Conservation (phyloP, 2,329 filamentous ascomycete genomes). For the Tympanopsis confertula region DNA sequence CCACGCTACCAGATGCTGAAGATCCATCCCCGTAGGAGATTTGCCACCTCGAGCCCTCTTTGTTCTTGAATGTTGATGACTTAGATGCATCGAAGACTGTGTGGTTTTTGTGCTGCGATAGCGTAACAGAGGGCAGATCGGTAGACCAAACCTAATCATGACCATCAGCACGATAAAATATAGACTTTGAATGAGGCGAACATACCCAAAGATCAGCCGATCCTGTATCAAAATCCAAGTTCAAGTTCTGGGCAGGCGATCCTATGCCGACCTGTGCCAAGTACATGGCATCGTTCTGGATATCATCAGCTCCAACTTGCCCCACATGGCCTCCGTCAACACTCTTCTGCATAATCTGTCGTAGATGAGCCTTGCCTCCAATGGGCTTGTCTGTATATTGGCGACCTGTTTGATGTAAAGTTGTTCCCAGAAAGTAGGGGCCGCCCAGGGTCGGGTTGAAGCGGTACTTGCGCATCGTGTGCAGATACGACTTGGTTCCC, state of each 20-base stretch:
- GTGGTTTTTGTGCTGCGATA: slow-evolving; percentile 24
- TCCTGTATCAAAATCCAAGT: slow-evolving; percentile 60
- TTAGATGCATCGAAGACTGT: slow-evolving; percentile 46
- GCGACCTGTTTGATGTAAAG: slow-evolving; percentile 33
- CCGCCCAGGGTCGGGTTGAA: slow-evolving; percentile 51
- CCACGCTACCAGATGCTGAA: slow-evolving; percentile 52
- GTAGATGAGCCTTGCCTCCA: slow-evolving; percentile 33
- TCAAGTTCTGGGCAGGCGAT: slow-evolving; percentile 48
- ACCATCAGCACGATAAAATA: slow-evolving; percentile 2
- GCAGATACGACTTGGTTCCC: slow-evolving; percentile 53
- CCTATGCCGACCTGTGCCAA: slow-evolving; percentile 54
- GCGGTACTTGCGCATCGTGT: slow-evolving; percentile 47
- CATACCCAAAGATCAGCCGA: slow-evolving; percentile 59
- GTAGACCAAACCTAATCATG: slow-evolving; percentile 39
- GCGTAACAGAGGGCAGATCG: slow-evolving; percentile 21
- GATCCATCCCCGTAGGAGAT: slow-evolving; percentile 60
- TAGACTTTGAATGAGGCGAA: background rate
- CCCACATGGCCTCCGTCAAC: slow-evolving; percentile 23
- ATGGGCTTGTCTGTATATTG: slow-evolving; percentile 28
- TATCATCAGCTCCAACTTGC: slow-evolving; percentile 46
- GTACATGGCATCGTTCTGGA: slow-evolving; percentile 57
- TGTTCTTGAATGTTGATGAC: slow-evolving; percentile 45
- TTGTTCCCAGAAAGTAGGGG: slow-evolving; percentile 41
- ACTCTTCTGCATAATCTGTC: slow-evolving; percentile 34
- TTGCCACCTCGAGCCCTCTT: slow-evolving; percentile 41